phyloP scores from a whole-genome alignment of 2,329 filamentous ascomycete species.

The Paraphoma sp. region DNA sequence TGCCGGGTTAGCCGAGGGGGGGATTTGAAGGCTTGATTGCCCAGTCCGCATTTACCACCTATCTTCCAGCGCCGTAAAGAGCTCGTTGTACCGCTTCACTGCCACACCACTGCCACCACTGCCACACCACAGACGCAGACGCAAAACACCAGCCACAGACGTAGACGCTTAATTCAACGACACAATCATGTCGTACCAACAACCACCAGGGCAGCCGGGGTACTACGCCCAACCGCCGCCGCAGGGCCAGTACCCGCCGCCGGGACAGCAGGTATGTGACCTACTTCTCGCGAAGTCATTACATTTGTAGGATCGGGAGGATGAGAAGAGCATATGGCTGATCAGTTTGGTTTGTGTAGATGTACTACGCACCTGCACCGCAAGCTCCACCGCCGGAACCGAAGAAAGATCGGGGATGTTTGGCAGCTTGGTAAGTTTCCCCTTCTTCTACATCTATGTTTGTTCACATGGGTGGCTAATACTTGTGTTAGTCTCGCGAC shows the following conservation, averaged over 20 bases:
- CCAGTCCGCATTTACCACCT: too few relatives aligned
- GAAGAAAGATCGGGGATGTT: conserved; percentile 43
- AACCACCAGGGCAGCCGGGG: conserved; percentile 17
- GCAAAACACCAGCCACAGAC: conserved; percentile 21
- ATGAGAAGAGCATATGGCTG: neutral
- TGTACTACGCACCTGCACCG: conserved; percentile 41
- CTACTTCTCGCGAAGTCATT: neutral
- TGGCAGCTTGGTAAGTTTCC: conserved; percentile 38
- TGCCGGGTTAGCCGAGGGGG: neutral
- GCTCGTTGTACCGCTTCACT: conserved; percentile 18
- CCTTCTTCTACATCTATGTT: neutral
- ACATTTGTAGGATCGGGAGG: neutral
- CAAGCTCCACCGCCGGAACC: conserved; percentile 31
- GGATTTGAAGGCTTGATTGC: neutral
- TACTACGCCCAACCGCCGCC: conserved; percentile 37
- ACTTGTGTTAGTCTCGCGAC: conserved; percentile 35
- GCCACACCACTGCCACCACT: conserved; percentile 8
- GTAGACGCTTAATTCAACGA: neutral
- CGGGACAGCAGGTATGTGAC: conserved; percentile 35
- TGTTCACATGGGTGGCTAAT: neutral
- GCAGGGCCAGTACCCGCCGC: conserved; percentile 36
- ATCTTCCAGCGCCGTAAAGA: too few relatives aligned
- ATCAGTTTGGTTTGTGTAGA: conserved; percentile 16
- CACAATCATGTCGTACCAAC: conserved; percentile 19
- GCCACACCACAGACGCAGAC: conserved; percentile 8